These are phyloP conservation scores for Epichloe uncinata DNA, from an alignment of 2,329 filamentous ascomycete species.

Conservation along the genomic window DNA sequence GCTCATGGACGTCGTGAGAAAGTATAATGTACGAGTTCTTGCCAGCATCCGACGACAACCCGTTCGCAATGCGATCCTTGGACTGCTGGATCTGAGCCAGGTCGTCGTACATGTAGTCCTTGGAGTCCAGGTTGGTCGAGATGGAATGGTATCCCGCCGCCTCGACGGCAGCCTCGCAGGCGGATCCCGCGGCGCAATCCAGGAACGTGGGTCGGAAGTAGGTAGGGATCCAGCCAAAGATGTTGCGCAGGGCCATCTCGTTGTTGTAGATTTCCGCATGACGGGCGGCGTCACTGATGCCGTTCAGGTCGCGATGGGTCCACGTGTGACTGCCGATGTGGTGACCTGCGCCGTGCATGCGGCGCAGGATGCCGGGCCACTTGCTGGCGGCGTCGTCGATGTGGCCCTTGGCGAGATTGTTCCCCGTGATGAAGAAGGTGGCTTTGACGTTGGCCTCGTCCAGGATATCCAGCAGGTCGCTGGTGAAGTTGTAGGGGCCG, in stretches of 20 bases:
- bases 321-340: constrained; percentile 35
- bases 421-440: constrained; percentile 30
- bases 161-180: constrained; percentile 23
- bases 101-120: constrained; percentile 42
- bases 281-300: constrained; percentile 19
- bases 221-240: constrained; percentile 27
- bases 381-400: constrained; percentile 24
- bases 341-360: constrained; percentile 29
- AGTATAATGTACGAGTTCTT: constrained; percentile 35
- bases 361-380: constrained; percentile 25
- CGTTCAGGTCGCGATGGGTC: constrained; percentile 31
- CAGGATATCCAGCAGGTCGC: constrained; percentile 25
- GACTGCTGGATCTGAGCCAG: constrained; percentile 34
- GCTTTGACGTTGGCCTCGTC: constrained; percentile 19
- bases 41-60: constrained; percentile 19
- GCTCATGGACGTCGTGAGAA: constrained; percentile 36
- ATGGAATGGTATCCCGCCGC: constrained; percentile 40
- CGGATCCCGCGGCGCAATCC: constrained; percentile 26
- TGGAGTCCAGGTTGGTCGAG: constrained; percentile 47
- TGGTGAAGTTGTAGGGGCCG: constrained; percentile 30
- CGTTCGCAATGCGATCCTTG: constrained; percentile 24
- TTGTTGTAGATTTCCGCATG: constrained; percentile 28
- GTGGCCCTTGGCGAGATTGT: constrained; percentile 26
- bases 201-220: constrained; percentile 34
- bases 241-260: constrained; percentile 29